Evolutionary conservation across 225 moss, liverwort and hornwort species (phyloP).

Genomic region (Takakia lepidozioides): DNA sequence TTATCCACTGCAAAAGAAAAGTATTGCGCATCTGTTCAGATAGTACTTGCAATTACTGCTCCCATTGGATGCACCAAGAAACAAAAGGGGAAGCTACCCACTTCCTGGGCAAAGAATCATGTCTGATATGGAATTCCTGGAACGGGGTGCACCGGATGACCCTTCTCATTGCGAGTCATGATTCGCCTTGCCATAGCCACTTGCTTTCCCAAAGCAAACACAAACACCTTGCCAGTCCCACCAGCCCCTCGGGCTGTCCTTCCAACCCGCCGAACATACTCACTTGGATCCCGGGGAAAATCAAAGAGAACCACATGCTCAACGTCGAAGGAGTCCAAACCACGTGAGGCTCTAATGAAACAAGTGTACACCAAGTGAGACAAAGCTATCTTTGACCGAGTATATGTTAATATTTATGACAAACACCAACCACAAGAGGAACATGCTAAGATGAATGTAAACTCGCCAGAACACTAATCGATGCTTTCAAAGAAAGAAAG

Average conservation of each 20-base stretch:
- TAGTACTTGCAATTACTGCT: too few relatives aligned
- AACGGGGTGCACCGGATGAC: conserved; percentile 83
- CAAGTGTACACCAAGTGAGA: too few relatives aligned
- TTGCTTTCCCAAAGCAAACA: conserved; percentile 90
- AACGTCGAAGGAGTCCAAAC: conserved; percentile 92
- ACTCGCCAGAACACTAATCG: too few relatives aligned
- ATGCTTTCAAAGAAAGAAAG: too few relatives aligned
- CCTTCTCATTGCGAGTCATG: conserved; percentile 96
- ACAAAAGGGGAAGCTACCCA: too few relatives aligned
- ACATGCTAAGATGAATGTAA: too few relatives aligned
- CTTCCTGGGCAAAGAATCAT: conserved; percentile 13
- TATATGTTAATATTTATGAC: too few relatives aligned
- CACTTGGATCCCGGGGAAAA: conserved; percentile 93
- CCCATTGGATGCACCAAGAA: too few relatives aligned
- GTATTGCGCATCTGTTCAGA: too few relatives aligned
- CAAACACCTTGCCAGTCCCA: conserved; percentile 90
- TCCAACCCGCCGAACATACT: conserved; percentile 91
- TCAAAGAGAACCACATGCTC: conserved; percentile 97
- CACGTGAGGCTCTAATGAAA: conserved; percentile 97
- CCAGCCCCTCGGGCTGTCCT: conserved; percentile 96
- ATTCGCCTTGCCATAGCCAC: conserved; percentile 79
- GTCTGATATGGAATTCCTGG: conserved; percentile 70
- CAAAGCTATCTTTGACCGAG: too few relatives aligned
- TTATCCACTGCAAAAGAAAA: too few relatives aligned
- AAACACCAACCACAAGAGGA: too few relatives aligned